Percentiles rank a stretch among this genome's conserved stretches.
These are phyloP conservation scores for Luvunga scandens DNA, from an alignment of 345 rosid genomes.

Conservation along the genomic window DNA sequence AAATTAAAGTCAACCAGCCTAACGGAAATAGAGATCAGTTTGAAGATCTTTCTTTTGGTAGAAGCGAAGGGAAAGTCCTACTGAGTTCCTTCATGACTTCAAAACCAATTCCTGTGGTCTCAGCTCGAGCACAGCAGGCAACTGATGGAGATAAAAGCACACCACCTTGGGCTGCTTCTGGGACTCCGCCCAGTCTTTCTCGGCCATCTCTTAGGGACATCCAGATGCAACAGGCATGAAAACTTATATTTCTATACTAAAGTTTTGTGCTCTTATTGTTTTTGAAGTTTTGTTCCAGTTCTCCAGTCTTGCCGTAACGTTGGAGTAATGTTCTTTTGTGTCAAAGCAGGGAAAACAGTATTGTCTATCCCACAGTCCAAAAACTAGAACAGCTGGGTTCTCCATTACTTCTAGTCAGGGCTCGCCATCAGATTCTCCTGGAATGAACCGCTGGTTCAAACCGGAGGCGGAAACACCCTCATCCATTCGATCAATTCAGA, in stretches of 20 bases:
- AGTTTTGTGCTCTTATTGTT: not conserved
- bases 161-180: conserved; percentile 90
- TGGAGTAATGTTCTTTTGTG: not conserved
- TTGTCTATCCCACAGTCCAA: conserved; percentile 64
- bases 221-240: conserved; percentile 82
- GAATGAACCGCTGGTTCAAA: conserved; percentile 88
- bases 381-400: conserved; percentile 72
- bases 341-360: conserved; percentile 60
- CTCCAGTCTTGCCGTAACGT: not conserved
- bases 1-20: conserved; percentile 35
- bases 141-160: conserved; percentile 66
- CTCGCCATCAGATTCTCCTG: conserved; percentile 83
- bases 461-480: conserved; percentile 73
- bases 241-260: not conserved
- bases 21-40: conserved; percentile 35
- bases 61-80: conserved; percentile 55
- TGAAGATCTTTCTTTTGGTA: conserved; percentile 36
- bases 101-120: conserved; percentile 67
- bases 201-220: conserved; percentile 91
- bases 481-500: conserved; percentile 82
- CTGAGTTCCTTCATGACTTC: conserved; percentile 72
- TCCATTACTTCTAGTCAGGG: conserved; percentile 58
- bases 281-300: not conserved
- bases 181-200: conserved; percentile 63
- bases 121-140: conserved; percentile 37